phyloP scores from a whole-genome alignment of 345 rosid genomes.

The Theobroma cacao region DNA sequence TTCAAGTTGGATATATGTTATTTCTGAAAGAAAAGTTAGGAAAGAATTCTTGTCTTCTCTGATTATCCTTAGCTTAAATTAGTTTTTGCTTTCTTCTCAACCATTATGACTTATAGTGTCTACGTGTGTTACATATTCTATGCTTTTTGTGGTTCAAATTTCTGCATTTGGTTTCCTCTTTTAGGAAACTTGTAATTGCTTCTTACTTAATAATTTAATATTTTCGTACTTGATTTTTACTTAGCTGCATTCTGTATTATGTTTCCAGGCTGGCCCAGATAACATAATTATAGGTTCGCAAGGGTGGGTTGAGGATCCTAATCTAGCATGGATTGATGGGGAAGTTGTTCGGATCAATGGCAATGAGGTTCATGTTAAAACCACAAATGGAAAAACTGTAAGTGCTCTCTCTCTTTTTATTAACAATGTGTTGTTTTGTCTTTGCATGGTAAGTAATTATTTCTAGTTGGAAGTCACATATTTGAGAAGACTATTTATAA shows the following conservation, averaged over 20 bases:
- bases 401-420: conserved; percentile 23
- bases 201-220: not conserved
- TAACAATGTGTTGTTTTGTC: not conserved
- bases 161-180: not conserved
- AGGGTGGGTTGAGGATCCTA: conserved; percentile 93
- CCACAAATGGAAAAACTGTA: conserved; percentile 70
- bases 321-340: conserved; percentile 87
- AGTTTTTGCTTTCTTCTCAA: not conserved
- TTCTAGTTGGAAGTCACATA: not conserved
- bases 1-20: not conserved
- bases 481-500: not conserved
- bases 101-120: not conserved
- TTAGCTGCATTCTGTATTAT: conserved; percentile 1
- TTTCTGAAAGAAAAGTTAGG: not conserved
- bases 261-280: conserved; percentile 69
- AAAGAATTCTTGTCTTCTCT: not conserved
- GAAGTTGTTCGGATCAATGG: conserved; percentile 76
- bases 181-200: not conserved
- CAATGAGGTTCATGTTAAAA: conserved; percentile 68
- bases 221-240: not conserved
- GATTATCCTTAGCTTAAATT: not conserved
- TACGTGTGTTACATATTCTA: not conserved
- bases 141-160: not conserved
- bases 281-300: conserved; percentile 95
- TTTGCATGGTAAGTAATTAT: not conserved